Evolutionary conservation across 2,329 filamentous ascomycete genomes (phyloP), one percentile per base, ranked within the genome.

Genomic region (Paecilomyces formosus): DNA sequence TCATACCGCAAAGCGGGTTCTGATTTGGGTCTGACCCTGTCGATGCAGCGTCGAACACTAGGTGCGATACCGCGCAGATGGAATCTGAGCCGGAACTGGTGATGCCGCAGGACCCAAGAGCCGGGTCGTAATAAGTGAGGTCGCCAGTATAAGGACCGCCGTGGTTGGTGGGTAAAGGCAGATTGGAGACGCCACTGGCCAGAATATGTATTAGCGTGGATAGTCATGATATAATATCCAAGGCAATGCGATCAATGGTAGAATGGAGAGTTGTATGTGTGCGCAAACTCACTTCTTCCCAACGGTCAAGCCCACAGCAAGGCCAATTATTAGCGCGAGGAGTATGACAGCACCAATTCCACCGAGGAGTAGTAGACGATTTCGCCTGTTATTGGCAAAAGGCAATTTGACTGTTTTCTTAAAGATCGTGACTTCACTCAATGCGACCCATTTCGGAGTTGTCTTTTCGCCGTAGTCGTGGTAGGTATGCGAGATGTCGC

Each of bases 61-160:
- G 67, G 65, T 87, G 82, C 1, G 86, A 87, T 0, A 93, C 79
- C 0, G 89, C 83, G 35, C 83, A 86, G 49, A 92, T 82, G 58
- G 80, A 68, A 58, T 91, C 86, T 7, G 70, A 72, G 7, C 79
- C 76, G 1, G 68, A 72, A 56, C 82, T 84, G 1, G 74, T 78
- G 31, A 81, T 72, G 4, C 89, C 89, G 68, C 90, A 93, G 0
- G 88, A 85, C 12, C 89, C 89, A 3, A 90, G 78, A 0, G 72
- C 82, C 0, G 87, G 83, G 18, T 77, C 75, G 70, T 88, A 92
- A 75, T 86, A 92, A 0, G 87, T 90, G 55, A 89, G 70, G 55
- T 89, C 86, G 56, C 87, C 88, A 3, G 75, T 80, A 65, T 83
- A 84, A 0, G 80, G 78, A 1, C 79, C 76, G 11, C 77, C 76